These are phyloP conservation scores for Poteriospumella lacustris DNA, from an alignment of 108 stramenopile species.

Conservation along the genomic window DNA sequence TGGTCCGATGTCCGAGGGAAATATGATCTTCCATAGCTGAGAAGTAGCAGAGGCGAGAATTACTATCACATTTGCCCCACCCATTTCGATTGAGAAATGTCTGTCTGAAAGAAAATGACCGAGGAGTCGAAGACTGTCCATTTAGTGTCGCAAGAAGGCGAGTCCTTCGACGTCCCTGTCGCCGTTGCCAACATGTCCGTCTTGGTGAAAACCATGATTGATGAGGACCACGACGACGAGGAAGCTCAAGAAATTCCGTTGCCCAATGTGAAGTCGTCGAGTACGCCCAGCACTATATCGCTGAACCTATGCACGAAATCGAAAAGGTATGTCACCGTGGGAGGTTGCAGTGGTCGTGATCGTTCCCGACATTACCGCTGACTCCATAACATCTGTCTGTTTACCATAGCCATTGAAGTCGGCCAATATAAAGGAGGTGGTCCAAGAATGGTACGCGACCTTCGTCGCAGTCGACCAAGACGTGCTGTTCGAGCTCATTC, in stretches of 20 bases:
- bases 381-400: too few species aligned
- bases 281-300: slow-evolving; percentile 83
- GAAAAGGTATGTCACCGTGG: slow-evolving; percentile 63
- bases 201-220: slow-evolving; percentile 95
- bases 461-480: slow-evolving; percentile 97
- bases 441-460: slow-evolving; percentile 98
- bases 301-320: slow-evolving; percentile 96
- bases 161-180: slow-evolving; percentile 78
- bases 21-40: too few species aligned
- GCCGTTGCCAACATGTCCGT: slow-evolving; percentile 92
- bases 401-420: slow-evolving; percentile 93
- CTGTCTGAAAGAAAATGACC: too few species aligned
- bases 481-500: slow-evolving; percentile 92
- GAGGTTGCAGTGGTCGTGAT: not conserved
- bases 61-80: too few species aligned
- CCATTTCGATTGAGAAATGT: too few species aligned
- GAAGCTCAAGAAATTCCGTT: slow-evolving; percentile 88
- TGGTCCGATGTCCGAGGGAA: too few species aligned
- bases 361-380: too few species aligned
- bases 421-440: slow-evolving; percentile 90
- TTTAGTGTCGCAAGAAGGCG: slow-evolving; percentile 85
- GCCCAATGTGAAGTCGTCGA: slow-evolving; percentile 93
- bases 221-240: slow-evolving; percentile 75
- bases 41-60: too few species aligned
- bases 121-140: too few species aligned